Evolutionary conservation across 345 rosid species (phyloP), one percentile per base, ranked within the genome.

Genomic region (Salix suchowensis): DNA sequence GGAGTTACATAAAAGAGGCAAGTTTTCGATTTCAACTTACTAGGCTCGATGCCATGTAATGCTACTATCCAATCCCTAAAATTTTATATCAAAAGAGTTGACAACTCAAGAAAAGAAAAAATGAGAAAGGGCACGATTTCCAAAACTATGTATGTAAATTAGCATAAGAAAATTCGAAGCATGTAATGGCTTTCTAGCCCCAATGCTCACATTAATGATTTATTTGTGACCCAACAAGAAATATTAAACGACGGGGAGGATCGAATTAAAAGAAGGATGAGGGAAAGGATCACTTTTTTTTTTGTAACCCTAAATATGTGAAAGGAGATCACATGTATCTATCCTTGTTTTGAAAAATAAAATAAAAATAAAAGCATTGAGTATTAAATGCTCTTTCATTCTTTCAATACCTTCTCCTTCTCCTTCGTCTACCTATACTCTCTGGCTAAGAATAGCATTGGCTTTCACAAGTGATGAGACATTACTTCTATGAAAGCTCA

Each of bases 381-480:
- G 74, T 52, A 54, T 71, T 71, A 9, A 71, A 71, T 71, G 48
- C 32, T 71, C 28, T 32, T 71, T 70, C 24, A 70, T 52, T 71
- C 30, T 50, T 32, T 54, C 46, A 52, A 52, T 54, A 1, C 30
- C 65, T 21, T 71, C 32, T 26, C 40, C 64, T 5, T 70, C 62
- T 70, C 23, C 58, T 50, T 58, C 37, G 23, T 70, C 73, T 48
- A 48, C 74, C 64, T 24, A 34, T 71, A 34, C 66, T 62, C 30
- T 62, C 5, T 71, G 18, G 74, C 40, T 21, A 15, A 48, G 28
- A 44, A 10, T 69, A 52, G 36, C 34, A 11, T 52, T 52, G 10
- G 48, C 74, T 32, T 71, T 71, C 19, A 2, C 5, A 71, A 21
- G 74, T 71, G 74, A 71, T 34, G 19, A 54, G 74, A 71, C 74